Base-by-base conservation (phyloP, 768 basidiomycete species). In the Strobilomyces confusus region DNA sequence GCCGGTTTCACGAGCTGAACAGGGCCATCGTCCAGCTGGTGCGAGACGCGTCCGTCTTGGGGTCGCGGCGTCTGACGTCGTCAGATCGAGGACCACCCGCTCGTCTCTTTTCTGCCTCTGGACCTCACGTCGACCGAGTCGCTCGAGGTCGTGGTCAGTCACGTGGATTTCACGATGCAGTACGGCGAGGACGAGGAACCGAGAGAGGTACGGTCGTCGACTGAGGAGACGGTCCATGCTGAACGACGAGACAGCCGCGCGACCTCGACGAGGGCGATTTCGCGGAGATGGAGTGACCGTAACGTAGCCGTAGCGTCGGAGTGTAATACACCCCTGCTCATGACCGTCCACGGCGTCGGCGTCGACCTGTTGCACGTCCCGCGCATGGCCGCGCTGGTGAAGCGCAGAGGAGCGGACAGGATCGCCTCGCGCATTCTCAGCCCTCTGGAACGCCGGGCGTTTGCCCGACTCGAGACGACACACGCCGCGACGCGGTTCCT, bases 151-250 rank as follows among this genome's bases (percentile, higher is more conserved):
- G 85, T 98, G 11, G 78, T 99, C 54, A 94, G 92, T 67, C 94
- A 99, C 68, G 89, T 99, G 49, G 97, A 99, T 73, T 95, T 92
- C 63, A 89, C 92, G 53, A 94, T 99, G 85, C 97, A 99, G 68
- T 99, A 97, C 63, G 95, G 95, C 32, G 95, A 98, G 74, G 92
- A 95, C 54, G 95, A 99, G 68, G 95, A 99, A 66, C 95, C 95
- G 15, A 93, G 88, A 76, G 92, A 92, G 83, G 90, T 89, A 63
- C 52, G 76, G 57, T 20, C 34, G 19, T 32, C 51, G 30, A 52
- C 44, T 40, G 30, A 14, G 51, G 38, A 37, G 45, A 4, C 3
- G 51, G 34, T 23, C 3, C n/a, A 45, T 44, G 52, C 48, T 63
- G 44, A 55, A 36, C 20, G 44, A 56, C 57, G 26, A 41, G 36